Conservation (phyloP, 1,139 yeast genomes). For the Zygotorulaspora mrakii region DNA sequence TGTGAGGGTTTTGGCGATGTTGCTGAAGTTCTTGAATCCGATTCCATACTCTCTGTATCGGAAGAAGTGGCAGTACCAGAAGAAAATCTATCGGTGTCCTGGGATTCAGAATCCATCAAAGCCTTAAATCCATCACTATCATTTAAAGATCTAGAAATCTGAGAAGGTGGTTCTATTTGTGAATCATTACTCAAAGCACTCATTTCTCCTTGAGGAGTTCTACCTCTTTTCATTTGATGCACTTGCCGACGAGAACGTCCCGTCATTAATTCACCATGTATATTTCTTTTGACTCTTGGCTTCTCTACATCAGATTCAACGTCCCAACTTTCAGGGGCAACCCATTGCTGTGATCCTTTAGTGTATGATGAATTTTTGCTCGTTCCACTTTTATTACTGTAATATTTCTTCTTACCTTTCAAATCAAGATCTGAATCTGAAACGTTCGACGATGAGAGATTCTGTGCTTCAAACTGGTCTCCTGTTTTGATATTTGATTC, state of each 20-base stretch:
- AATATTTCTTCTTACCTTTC: no score
- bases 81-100: conserved; percentile 2
- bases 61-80: conserved; percentile 3
- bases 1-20: conserved; percentile 6
- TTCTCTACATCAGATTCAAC: conserved; percentile 44
- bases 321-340: conserved; percentile 80
- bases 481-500: no score
- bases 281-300: conserved; percentile 13
- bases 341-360: conserved; percentile 43
- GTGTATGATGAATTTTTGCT: conserved; percentile 9
- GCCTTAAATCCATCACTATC: not conserved
- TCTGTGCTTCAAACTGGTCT: no score
- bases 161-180: conserved; percentile 1
- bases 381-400: conserved; percentile 4
- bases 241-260: conserved; percentile 8
- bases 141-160: not conserved
- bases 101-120: conserved; percentile 1
- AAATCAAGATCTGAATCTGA: no score
- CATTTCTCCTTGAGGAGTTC: not conserved
- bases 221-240: not conserved
- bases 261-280: conserved; percentile 10
- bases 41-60: conserved; percentile 3
- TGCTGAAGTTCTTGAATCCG: conserved; percentile 1
- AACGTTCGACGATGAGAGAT: no score
- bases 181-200: not conserved